Evolutionary conservation across 352 stramenopile genomes (phyloP).

Genomic region (Aphanomyces euteiches): DNA sequence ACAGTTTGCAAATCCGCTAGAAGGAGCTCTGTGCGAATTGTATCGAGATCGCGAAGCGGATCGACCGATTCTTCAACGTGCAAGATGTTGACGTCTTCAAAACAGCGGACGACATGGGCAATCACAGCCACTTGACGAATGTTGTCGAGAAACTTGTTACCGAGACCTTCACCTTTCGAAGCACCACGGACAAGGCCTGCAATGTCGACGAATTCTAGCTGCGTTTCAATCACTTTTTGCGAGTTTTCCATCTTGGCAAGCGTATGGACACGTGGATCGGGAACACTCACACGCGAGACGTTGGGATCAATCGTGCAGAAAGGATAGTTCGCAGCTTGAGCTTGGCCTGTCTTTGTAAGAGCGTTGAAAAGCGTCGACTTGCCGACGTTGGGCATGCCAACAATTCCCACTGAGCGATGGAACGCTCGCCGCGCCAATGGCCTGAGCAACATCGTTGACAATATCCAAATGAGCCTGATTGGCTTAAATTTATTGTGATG

Average conservation of each 20-base stretch:
- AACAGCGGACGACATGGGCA: slow-evolving; percentile 93
- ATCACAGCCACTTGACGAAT: slow-evolving; percentile 84
- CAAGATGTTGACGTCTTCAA: slow-evolving; percentile 97
- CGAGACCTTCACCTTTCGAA: slow-evolving; percentile 74
- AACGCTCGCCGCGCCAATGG: slow-evolving; percentile 34
- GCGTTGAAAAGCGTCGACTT: slow-evolving; percentile 89
- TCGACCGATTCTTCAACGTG: slow-evolving; percentile 96
- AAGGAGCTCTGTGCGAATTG: slow-evolving; percentile 97
- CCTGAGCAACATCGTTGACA: background rate
- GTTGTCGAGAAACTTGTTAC: slow-evolving; percentile 86
- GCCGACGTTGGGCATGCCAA: slow-evolving; percentile 86
- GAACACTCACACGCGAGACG: slow-evolving; percentile 68
- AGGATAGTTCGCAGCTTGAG: slow-evolving; percentile 82
- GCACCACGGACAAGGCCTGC: slow-evolving; percentile 77
- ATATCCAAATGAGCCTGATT: background rate
- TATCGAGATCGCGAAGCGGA: slow-evolving; percentile 94
- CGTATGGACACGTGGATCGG: slow-evolving; percentile 54
- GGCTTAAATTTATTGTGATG: no score
- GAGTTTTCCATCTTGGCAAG: slow-evolving; percentile 71
- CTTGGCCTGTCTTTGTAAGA: slow-evolving; percentile 79
- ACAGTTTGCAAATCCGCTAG: slow-evolving; percentile 86
- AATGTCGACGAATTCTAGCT: slow-evolving; percentile 87
- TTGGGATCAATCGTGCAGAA: slow-evolving; percentile 90
- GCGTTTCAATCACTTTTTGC: slow-evolving; percentile 67
- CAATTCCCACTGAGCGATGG: slow-evolving; percentile 81